Evolutionary conservation across 306 rosid species (phyloP), one percentile per base, ranked within the genome.

Genomic region (Styphnolobium japonicum): DNA sequence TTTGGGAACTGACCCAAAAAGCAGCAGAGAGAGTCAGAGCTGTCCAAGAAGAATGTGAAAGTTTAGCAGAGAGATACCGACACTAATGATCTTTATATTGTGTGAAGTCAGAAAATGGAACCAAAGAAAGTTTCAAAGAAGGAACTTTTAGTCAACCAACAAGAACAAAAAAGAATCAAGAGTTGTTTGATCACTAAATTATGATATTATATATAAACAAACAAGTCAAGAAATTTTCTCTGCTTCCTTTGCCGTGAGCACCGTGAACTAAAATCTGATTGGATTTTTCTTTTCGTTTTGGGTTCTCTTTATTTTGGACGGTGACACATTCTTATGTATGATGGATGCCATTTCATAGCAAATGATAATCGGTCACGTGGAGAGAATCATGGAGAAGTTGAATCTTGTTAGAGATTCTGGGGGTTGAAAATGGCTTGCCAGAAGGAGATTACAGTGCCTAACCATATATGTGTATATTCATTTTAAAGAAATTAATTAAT

Each of bases 341-440:
- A 10, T 5, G 40, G 61, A 27, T 60, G 19, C 1, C 10, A 4
- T 2, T 33, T 39, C 4, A 0, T 61, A 9, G 22, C 45, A 45
- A 57, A 23, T 61, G 5, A 25, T 33, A 23, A 46, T 7, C 1
- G 10, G 10, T 2, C 18, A 80, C 83, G 79, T 71, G 66, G 84
- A 71, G 23, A 73, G 79, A 80, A 80, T 80, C 72, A 15, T 14
- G 52, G 7, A 48, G 19, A 1, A 62, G 19, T 55, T 21, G 83
- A 80, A 83, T 52, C 88, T 69, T 34, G 49, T 25, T 77, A 53
- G 31, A 84, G 90, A 68, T 81, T 87, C 86, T 36, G 42, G 4
- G 31, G 53, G 14, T 57, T 37, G 23, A 14, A 77, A 39, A 36
- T 40, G 64, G 21, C 31, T 45, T 57, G 42, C 53, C 66, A 55